These are phyloP conservation scores for Vitis amurensis DNA, from an alignment of 164 flowering plant species.

Conservation along the genomic window DNA sequence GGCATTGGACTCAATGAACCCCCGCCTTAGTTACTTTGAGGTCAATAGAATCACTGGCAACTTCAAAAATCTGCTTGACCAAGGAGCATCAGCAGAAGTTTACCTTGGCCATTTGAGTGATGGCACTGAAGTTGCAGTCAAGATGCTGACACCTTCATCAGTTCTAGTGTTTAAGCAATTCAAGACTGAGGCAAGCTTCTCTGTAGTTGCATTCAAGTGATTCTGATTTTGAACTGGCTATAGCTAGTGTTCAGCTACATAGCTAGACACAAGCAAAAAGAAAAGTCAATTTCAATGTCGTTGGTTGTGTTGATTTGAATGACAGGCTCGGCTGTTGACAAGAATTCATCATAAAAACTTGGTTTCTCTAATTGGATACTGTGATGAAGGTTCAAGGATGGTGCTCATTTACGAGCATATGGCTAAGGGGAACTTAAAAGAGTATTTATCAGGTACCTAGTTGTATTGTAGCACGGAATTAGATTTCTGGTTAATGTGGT, in stretches of 20 bases:
- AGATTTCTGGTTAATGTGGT: background rate
- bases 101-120: slow-evolving; percentile 33
- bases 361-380: slow-evolving; percentile 31
- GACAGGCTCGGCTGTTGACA: slow-evolving; percentile 31
- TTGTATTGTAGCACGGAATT: too few relatives aligned
- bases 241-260: too few relatives aligned
- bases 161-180: slow-evolving; percentile 23
- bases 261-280: too few relatives aligned
- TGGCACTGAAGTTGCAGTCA: slow-evolving; percentile 33
- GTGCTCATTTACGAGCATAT: slow-evolving; percentile 41
- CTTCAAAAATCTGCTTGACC: slow-evolving; percentile 33
- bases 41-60: slow-evolving; percentile 35
- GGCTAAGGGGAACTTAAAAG: slow-evolving; percentile 33
- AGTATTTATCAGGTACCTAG: slow-evolving; percentile 27
- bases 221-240: background rate
- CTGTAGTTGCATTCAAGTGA: too few relatives aligned
- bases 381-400: slow-evolving; percentile 20
- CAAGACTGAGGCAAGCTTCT: slow-evolving; percentile 19
- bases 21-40: slow-evolving; percentile 34
- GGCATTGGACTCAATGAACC: slow-evolving; percentile 10
- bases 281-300: too few relatives aligned
- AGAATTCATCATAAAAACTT: slow-evolving; percentile 32
- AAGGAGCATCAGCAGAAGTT: slow-evolving; percentile 53
- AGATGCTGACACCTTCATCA: slow-evolving; percentile 26
- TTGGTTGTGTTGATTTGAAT: slow-evolving; percentile 3